Base-by-base conservation (phyloP, 306 rosid species). In the Luffa acutangula region DNA sequence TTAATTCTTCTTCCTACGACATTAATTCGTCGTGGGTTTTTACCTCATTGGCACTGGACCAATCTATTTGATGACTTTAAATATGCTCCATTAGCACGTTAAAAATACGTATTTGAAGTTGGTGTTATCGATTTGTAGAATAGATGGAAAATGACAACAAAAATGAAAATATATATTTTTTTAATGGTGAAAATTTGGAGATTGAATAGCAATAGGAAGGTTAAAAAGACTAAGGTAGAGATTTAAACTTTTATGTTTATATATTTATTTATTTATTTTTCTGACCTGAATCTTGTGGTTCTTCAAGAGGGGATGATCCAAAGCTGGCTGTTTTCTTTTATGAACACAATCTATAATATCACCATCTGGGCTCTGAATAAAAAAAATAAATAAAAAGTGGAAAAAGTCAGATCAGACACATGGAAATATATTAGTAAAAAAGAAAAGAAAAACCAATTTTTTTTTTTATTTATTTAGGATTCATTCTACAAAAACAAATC, bases 321-420 rank as follows among this genome's bases (percentile, higher is more conserved):
- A 36, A 75, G 88, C 90, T 45, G 86, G 90, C 63, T 87, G 90
- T 37, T 80, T 87, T 82, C 86, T 78, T 83, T 87, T 85, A 81
- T 85, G 85, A 71, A 87, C 88, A 70, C 90, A 87, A 52, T 87
- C 90, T 52, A 87, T 85, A 8, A 85, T 69, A 81, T 85, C 90
- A 78, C 86, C 88, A 80, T 87, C 88, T 41, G 92, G 89, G 84
- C 99, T 95, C 97, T 95, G 86, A 53, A 63, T 71, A 76, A 56
- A 10, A n/a, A 15, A 5, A 20, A 57, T n/a, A n/a, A n/a, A n/a
- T n/a, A 18, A 14, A 70, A 10, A 31, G 7, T 1, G 15, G 65
- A 59, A 59, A 54, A 54, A 1, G 15, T 33, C 15, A 59, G 65
- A 59, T 25, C 39, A 59, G 36, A 21, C 31, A 59, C 9, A 25